A percentile compares a stretch with the other conserved stretches of the same genome.
Evolutionary conservation across 345 rosid species (phyloP).

Genomic region (Excoecaria agallocha): DNA sequence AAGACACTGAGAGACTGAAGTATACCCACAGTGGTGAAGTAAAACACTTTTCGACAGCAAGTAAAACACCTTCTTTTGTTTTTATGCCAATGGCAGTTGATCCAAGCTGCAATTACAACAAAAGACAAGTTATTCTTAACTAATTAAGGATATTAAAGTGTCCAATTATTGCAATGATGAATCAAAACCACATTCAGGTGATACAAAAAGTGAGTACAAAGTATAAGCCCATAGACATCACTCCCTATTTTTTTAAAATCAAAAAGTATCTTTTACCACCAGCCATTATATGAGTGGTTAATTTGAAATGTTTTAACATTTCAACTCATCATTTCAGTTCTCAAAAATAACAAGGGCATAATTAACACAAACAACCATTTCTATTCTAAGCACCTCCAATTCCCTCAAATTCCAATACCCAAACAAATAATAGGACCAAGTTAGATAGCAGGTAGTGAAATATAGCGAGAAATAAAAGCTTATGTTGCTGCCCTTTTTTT

Average conservation of each 20-base stretch:
- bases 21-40: slow-evolving; percentile 83
- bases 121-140: slow-evolving; percentile 7
- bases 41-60: slow-evolving; percentile 96
- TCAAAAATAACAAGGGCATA: too few species aligned
- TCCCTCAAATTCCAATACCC: not conserved
- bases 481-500: too few species aligned
- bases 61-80: slow-evolving; percentile 95
- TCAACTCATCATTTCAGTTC: too few species aligned
- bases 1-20: not conserved
- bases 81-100: slow-evolving; percentile 93
- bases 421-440: not conserved
- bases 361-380: too few species aligned
- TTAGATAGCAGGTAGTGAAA: not conserved
- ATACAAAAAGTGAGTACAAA: too few species aligned
- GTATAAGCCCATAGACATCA: too few species aligned
- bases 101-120: slow-evolving; percentile 58
- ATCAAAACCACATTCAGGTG: too few species aligned
- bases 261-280: too few species aligned
- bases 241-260: too few species aligned
- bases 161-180: not conserved
- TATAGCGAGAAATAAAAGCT: not conserved
- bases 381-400: not conserved
- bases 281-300: too few species aligned
- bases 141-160: not conserved
- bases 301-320: too few species aligned